A percentile compares a stretch with the other conserved stretches of the same genome.
These are phyloP conservation scores for Lunularia cruciata DNA, from an alignment of 225 moss, liverwort and hornwort species.

Conservation along the genomic window DNA sequence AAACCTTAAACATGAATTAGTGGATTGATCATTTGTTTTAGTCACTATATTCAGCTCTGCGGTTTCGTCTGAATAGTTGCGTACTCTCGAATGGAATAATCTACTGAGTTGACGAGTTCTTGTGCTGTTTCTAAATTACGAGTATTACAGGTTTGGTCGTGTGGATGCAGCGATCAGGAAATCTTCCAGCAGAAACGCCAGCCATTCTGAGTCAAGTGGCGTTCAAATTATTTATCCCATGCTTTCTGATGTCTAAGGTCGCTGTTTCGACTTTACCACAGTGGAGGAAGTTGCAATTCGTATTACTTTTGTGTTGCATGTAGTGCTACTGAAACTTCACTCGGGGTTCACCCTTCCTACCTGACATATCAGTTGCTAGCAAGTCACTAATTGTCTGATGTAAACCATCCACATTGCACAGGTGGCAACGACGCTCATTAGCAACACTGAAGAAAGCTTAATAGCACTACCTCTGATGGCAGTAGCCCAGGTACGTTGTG, in stretches of 20 bases:
- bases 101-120: too few relatives aligned
- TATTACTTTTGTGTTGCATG: too few relatives aligned
- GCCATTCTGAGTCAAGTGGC: slow-evolving; percentile 87
- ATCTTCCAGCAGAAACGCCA: slow-evolving; percentile 80
- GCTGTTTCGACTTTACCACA: too few relatives aligned
- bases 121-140: slow-evolving; percentile 37
- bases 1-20: too few relatives aligned
- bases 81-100: too few relatives aligned
- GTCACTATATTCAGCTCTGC: too few relatives aligned
- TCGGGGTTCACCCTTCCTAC: too few relatives aligned
- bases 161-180: slow-evolving; percentile 92
- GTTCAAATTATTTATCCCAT: slow-evolving; percentile 80
- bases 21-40: too few relatives aligned
- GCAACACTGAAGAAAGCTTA: slow-evolving; percentile 59
- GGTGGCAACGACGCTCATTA: slow-evolving; percentile 75
- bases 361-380: too few relatives aligned
- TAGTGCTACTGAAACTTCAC: too few relatives aligned
- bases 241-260: slow-evolving; percentile 87
- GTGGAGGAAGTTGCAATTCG: too few relatives aligned
- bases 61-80: too few relatives aligned
- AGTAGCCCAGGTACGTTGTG: slow-evolving; percentile 59
- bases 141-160: slow-evolving; percentile 81
- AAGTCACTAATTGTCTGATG: neutral
- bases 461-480: slow-evolving; percentile 72
- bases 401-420: slow-evolving; percentile 24